A percentile compares a stretch with the other conserved stretches of the same genome.
phyloP scores from a whole-genome alignment of 2,329 filamentous ascomycete genomes.

The Trichoderma endophyticum region DNA sequence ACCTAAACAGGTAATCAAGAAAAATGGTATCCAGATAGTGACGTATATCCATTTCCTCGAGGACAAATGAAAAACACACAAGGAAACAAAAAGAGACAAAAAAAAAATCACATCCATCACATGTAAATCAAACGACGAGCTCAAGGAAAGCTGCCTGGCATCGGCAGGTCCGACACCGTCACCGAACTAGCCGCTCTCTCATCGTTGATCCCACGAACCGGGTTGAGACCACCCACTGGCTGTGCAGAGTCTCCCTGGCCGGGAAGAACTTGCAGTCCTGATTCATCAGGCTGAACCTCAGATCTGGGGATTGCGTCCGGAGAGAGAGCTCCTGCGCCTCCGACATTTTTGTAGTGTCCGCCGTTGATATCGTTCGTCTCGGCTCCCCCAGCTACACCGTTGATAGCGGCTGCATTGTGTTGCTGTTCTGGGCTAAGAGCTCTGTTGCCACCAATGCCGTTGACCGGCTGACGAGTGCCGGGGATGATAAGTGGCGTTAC shows the following conservation, averaged over 20 bases:
- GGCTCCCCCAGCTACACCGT: not conserved
- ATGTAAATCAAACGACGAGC: conserved; percentile 38
- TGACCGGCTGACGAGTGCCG: not conserved
- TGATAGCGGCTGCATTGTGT: not conserved
- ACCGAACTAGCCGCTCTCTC: conserved; percentile 44
- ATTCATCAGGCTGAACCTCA: conserved; percentile 25
- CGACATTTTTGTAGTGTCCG: conserved; percentile 20
- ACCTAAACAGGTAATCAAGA: not conserved
- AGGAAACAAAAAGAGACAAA: conserved; percentile 14
- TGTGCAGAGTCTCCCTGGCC: conserved; percentile 17
- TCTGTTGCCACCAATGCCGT: not conserved
- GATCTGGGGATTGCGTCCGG: conserved; percentile 22
- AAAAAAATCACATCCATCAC: conserved; percentile 15
- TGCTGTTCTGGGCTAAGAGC: not conserved
- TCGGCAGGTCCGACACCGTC: conserved; percentile 63
- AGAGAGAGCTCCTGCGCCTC: conserved; percentile 13
- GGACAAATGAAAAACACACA: not conserved
- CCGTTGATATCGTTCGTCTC: conserved; percentile 9
- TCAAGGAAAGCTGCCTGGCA: conserved; percentile 65
- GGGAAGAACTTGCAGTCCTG: conserved; percentile 18
- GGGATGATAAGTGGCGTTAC: conserved; percentile 1
- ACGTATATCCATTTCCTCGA: not conserved
- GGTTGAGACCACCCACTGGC: conserved; percentile 1
- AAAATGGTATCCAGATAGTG: conserved; percentile 1
- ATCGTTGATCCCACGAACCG: not conserved